Percentiles rank a stretch among this genome's conserved stretches.
Evolutionary conservation across 805 yeast genomes (phyloP).

Genomic region (Candida pseudoglaebosa): DNA sequence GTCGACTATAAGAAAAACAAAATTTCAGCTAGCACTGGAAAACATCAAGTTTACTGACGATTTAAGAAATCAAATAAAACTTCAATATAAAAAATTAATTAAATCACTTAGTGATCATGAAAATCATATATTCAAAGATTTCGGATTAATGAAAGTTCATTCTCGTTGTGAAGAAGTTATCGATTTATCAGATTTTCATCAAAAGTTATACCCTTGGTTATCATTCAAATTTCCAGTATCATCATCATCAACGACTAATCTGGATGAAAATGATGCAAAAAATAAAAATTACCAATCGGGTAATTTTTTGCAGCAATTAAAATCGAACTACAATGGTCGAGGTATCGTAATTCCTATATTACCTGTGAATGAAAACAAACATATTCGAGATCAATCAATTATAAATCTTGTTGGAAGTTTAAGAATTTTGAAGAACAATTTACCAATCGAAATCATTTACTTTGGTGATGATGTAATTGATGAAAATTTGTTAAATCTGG

Average conservation of each 20-base stretch:
- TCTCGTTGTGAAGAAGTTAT: constrained; percentile 4
- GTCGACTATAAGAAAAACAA: constrained; percentile 13
- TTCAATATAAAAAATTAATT: neutral
- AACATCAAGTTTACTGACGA: constrained; percentile 12
- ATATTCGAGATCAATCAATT: constrained; percentile 13
- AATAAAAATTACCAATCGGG: neutral
- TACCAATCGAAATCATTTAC: constrained; percentile 28
- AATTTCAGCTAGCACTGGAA: constrained; percentile 11
- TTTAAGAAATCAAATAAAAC: constrained; percentile 11
- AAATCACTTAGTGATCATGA: constrained; percentile 14
- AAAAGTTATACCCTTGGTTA: constrained; percentile 28
- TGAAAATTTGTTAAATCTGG: constrained; percentile 11
- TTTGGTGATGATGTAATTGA: constrained; percentile 10
- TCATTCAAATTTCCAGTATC: constrained; percentile 20
- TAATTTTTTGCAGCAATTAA: constrained; percentile 14
- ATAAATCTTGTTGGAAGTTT: constrained; percentile 22
- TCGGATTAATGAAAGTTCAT: constrained; percentile 19
- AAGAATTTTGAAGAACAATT: constrained; percentile 20
- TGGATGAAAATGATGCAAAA: neutral
- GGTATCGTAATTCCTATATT: constrained; percentile 32
- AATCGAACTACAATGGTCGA: constrained; percentile 16
- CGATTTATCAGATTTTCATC: constrained; percentile 13
- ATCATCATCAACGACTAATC: too few species aligned
- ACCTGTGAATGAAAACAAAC: constrained; percentile 10
- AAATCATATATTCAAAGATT: constrained; percentile 13